Evolutionary conservation across 176 grass and related monocot genomes (phyloP).

Genomic region (Chrysopogon serrulatus): DNA sequence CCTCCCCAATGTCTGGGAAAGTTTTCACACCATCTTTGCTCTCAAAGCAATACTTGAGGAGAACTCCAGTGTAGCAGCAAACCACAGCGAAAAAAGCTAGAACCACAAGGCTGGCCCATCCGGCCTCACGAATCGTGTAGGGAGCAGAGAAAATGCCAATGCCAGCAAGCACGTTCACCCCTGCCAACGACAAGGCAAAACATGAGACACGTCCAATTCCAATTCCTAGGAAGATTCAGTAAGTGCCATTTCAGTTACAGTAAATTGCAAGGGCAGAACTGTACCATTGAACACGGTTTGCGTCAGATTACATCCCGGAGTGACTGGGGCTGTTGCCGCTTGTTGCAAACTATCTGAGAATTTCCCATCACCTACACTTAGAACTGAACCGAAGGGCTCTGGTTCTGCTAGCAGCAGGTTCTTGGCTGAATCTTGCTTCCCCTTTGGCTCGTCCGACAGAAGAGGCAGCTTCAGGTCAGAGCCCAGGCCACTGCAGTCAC

Average conservation of each 20-base stretch:
- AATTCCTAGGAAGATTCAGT: neutral
- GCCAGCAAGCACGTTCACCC: constrained; percentile 80
- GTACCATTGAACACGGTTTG: constrained; percentile 95
- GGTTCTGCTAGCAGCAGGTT: constrained; percentile 16
- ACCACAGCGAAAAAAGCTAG: constrained; percentile 50
- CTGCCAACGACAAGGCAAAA: constrained; percentile 30
- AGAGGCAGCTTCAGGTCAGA: constrained; percentile 61
- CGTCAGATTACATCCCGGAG: constrained; percentile 64
- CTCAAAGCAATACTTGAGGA: constrained; percentile 82
- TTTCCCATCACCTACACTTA: constrained; percentile 22
- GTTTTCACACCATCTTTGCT: constrained; percentile 74
- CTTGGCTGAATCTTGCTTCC: constrained; percentile 44
- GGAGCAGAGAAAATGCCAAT: constrained; percentile 88
- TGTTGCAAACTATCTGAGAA: constrained; percentile 28
- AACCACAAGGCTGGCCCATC: constrained; percentile 66
- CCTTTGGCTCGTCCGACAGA: constrained; percentile 41
- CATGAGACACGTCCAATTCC: neutral
- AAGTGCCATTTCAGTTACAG: neutral
- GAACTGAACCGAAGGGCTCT: constrained; percentile 21
- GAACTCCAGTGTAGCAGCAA: constrained; percentile 79
- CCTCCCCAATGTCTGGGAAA: constrained; percentile 94
- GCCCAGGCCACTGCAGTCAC: constrained; percentile 26
- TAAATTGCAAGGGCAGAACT: neutral
- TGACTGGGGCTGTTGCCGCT: constrained; percentile 34
- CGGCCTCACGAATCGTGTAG: constrained; percentile 68